These are phyloP conservation scores for Mycosphaerelloides madeirae DNA, from an alignment of 2,329 filamentous ascomycete genomes.

Conservation along the genomic window DNA sequence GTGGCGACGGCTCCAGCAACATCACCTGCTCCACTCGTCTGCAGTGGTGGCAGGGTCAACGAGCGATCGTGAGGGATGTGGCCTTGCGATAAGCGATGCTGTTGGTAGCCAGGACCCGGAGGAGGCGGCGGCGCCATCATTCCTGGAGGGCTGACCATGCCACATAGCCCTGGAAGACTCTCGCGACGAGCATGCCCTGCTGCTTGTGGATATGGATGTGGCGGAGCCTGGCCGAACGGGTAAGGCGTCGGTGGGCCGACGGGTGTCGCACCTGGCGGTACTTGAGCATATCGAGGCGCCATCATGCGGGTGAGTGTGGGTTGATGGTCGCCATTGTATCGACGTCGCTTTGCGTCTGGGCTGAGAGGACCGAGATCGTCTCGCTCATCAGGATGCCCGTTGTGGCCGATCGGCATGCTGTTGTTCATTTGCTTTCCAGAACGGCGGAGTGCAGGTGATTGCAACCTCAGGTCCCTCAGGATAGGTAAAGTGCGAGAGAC, in stretches of 20 bases:
- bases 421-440: conserved; percentile 22
- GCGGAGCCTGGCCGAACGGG: conserved; percentile 35
- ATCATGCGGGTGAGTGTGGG: conserved; percentile 36
- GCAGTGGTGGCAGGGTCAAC: conserved; percentile 51
- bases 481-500: conserved; percentile 34
- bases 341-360: conserved; percentile 59
- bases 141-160: conserved; percentile 31
- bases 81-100: conserved; percentile 31
- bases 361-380: conserved; percentile 45
- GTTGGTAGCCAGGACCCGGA: conserved; percentile 35
- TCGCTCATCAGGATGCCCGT: conserved; percentile 28
- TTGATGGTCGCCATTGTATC: conserved; percentile 49
- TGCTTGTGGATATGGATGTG: conserved; percentile 39
- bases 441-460: conserved; percentile 31
- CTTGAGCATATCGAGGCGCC: conserved; percentile 27
- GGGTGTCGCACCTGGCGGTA: conserved; percentile 6
- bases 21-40: conserved; percentile 34
- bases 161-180: conserved; percentile 39
- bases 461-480: conserved; percentile 32
- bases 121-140: conserved; percentile 54
- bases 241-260: conserved; percentile 37
- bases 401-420: conserved; percentile 30
- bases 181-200: conserved; percentile 30
- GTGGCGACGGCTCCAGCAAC: conserved; percentile 14
- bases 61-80: conserved; percentile 42